Evolutionary conservation across 768 basidiomycete genomes (phyloP).

Genomic region (Naganishia vishniacii): DNA sequence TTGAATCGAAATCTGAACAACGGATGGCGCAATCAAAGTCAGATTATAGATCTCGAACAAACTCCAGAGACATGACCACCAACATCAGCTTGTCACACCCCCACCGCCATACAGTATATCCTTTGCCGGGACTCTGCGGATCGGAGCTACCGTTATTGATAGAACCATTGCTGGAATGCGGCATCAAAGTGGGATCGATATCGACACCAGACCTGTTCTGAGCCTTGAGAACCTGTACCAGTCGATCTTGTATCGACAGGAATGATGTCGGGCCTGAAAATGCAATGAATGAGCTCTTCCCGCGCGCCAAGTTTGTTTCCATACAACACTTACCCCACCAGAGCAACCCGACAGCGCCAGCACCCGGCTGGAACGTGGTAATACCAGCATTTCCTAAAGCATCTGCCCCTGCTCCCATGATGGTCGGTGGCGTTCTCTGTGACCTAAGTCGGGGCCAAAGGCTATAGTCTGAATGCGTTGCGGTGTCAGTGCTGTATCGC

Average conservation of each 20-base stretch:
- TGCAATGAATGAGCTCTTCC: not conserved
- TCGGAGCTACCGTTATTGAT: not conserved
- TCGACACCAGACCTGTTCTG: not conserved
- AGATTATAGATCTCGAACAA: not conserved
- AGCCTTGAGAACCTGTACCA: conserved; percentile 11
- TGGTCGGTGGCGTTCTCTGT: not conserved
- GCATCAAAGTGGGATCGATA: not conserved
- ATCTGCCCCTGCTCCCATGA: conserved; percentile 19
- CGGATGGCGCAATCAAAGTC: no score
- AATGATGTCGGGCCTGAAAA: conserved; percentile 11
- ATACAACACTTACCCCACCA: conserved; percentile 27
- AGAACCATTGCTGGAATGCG: not conserved
- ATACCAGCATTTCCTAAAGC: conserved; percentile 25
- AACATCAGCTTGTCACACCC: conserved; percentile 19
- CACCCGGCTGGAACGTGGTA: conserved; percentile 13
- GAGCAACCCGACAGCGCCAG: not conserved
- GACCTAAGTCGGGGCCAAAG: not conserved
- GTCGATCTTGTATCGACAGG: conserved; percentile 14
- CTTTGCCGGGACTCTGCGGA: not conserved
- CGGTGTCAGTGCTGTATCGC: not conserved
- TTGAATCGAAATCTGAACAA: conserved; percentile 3
- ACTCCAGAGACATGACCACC: not conserved
- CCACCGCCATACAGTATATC: conserved; percentile 15
- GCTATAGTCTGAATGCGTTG: not conserved
- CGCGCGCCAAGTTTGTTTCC: no score